phyloP scores from a whole-genome alignment of 441 rosid species.

The Croton laevigatus region DNA sequence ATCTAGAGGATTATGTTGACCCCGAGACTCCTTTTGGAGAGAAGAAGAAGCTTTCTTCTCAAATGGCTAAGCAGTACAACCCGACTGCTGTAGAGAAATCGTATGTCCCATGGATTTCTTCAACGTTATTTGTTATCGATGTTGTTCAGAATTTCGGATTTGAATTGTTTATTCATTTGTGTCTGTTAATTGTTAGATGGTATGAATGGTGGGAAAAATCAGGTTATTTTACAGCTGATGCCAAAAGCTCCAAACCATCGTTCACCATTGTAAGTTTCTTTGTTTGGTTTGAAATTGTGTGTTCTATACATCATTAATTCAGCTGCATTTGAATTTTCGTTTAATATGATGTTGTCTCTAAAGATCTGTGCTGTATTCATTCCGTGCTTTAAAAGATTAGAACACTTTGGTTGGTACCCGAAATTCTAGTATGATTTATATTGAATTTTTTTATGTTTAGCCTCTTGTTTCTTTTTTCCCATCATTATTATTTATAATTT shows the following conservation, averaged over 20 bases:
- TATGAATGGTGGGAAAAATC: constrained; percentile 90
- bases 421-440: background rate
- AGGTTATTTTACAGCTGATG: constrained; percentile 64
- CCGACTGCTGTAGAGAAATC: constrained; percentile 72
- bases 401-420: background rate
- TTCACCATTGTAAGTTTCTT: constrained; percentile 61
- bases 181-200: constrained; percentile 54
- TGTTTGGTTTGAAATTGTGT: background rate
- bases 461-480: background rate
- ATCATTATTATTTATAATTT: background rate
- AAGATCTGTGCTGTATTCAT: background rate
- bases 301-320: background rate
- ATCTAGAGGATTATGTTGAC: constrained; percentile 61
- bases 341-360: background rate
- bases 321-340: background rate
- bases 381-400: background rate
- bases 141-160: no score
- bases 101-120: constrained; percentile 33
- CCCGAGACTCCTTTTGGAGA: constrained; percentile 63
- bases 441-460: background rate
- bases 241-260: constrained; percentile 67
- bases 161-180: constrained; percentile 14
- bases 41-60: constrained; percentile 66
- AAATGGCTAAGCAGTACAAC: constrained; percentile 77
- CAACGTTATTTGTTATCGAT: no score